phyloP scores from a whole-genome alignment of 257 asterid genomes.

The Ballota nigra region DNA sequence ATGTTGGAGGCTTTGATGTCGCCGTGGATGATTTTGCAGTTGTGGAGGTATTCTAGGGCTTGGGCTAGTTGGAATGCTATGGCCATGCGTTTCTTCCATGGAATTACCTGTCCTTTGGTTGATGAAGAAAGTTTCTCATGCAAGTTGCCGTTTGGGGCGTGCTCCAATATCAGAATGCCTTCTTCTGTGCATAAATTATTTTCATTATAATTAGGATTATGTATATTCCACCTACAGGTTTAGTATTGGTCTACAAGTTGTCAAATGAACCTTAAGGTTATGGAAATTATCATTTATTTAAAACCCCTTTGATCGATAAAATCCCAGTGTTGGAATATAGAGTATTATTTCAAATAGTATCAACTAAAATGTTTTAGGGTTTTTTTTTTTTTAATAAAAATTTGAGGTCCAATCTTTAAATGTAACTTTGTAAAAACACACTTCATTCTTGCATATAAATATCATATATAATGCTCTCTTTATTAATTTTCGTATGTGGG shows the following conservation, averaged over 20 bases:
- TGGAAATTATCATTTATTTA: not conserved
- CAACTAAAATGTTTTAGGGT: too few relatives aligned
- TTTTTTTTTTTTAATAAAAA: too few relatives aligned
- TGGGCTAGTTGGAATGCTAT: conserved; percentile 64
- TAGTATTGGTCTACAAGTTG: too few relatives aligned
- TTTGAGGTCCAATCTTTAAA: too few relatives aligned
- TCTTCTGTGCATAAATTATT: conserved; percentile 23
- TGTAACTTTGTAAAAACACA: too few relatives aligned
- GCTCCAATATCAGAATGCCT: conserved; percentile 51
- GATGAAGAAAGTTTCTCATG: conserved; percentile 42
- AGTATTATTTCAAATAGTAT: too few relatives aligned
- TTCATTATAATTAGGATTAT: too few relatives aligned
- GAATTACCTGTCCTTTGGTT: conserved; percentile 10
- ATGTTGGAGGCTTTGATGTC: conserved; percentile 70
- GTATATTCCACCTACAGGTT: too few relatives aligned
- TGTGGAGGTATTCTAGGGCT: conserved; percentile 62
- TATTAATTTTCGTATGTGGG: too few relatives aligned
- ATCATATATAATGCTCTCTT: too few relatives aligned
- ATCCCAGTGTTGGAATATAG: not conserved
- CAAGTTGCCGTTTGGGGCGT: conserved; percentile 54
- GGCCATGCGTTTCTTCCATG: conserved; percentile 53
- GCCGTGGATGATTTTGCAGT: conserved; percentile 54
- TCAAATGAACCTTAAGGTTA: too few relatives aligned
- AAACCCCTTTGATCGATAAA: not conserved
- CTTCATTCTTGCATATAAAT: too few relatives aligned